phyloP scores from a whole-genome alignment of 2,329 filamentous ascomycete genomes.

The Huntiella omanensis region DNA sequence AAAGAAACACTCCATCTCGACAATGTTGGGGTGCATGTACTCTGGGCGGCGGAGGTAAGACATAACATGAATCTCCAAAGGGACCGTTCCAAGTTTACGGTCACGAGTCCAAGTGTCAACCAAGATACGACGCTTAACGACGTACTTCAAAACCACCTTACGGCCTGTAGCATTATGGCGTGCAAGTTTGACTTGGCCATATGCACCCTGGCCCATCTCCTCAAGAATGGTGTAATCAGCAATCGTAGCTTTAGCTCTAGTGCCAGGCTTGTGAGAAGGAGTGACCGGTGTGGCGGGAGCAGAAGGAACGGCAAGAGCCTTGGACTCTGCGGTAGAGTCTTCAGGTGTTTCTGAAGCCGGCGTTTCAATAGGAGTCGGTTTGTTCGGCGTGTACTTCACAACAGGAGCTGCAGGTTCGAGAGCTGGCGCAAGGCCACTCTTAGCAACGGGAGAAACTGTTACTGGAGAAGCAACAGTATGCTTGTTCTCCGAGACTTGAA shows the following conservation, averaged over 20 bases:
- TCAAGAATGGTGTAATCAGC: slow-evolving; percentile 82
- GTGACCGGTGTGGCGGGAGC: slow-evolving; percentile 14
- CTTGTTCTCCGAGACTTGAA: too few species aligned
- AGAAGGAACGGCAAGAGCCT: neutral
- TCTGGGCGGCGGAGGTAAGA: slow-evolving; percentile 72
- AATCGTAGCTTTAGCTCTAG: slow-evolving; percentile 34
- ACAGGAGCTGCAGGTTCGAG: neutral
- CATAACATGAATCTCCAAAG: slow-evolving; percentile 88
- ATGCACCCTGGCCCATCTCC: slow-evolving; percentile 96
- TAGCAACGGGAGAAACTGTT: too few species aligned
- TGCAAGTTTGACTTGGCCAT: slow-evolving; percentile 91
- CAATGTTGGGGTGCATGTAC: slow-evolving; percentile 47
- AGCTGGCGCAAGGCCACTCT: neutral
- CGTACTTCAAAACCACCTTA: slow-evolving; percentile 92
- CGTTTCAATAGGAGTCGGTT: neutral
- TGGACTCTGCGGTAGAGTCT: neutral
- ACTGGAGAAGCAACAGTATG: too few species aligned
- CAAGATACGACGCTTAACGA: slow-evolving; percentile 88
- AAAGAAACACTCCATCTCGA: slow-evolving; percentile 56
- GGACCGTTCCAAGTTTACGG: slow-evolving; percentile 78
- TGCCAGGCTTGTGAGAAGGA: slow-evolving; percentile 40
- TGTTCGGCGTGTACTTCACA: neutral
- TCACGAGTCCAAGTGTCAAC: slow-evolving; percentile 98
- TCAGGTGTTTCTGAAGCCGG: neutral
- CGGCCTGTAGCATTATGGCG: slow-evolving; percentile 62